Evolutionary conservation across 768 basidiomycete genomes (phyloP), one percentile per base, ranked within the genome.

Genomic region (Sutorius australiensis): DNA sequence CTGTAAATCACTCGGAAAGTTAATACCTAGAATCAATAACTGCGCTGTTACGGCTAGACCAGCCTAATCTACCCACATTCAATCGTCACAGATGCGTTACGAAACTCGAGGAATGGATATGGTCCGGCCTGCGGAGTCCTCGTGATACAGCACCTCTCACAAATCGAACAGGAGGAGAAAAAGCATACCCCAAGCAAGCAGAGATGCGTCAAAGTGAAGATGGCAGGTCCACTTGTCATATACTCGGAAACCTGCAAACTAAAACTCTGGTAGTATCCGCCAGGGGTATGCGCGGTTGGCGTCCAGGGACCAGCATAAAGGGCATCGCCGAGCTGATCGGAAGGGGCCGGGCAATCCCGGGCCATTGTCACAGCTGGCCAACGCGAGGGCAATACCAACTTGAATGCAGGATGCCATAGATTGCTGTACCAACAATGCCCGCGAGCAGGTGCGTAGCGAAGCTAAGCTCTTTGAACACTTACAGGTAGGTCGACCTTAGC

Each of bases 311-410:
- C 67, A 4, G 67, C 63, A 7, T 69, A 69, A 4, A 69, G 63
- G 16, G 67, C 62, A 13, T 28, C 3, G n/a, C 68, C 67, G 8
- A 70, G 60, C 39, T 48, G 40, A 0, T 60, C 14, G 1, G 47
- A 16, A 1, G 68, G 66, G 3, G 55, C 43, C 1, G 68, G 68
- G 48, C 67, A 67, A 8, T 44, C 47, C 0, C n/a, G n/a, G n/a
- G n/a, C 60, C 63, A 6, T 61, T 58, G 37, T 14, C n/a, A 48
- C 67, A 68, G 30, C 3, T 51, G 30, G 17, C 34, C 5, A 68
- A 54, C 3, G 63, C 57, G 10, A 68, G 66, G n/a, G 68, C 68
- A 16, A 68, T 70, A 34, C 68, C 67, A 16, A 69, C 64, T 45
- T 69, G 66, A 42, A 24, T 24, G 24, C 24, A 24, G 24, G 24